phyloP scores from a whole-genome alignment of 106 monocot genomes.

The Dendrobium catenatum region DNA sequence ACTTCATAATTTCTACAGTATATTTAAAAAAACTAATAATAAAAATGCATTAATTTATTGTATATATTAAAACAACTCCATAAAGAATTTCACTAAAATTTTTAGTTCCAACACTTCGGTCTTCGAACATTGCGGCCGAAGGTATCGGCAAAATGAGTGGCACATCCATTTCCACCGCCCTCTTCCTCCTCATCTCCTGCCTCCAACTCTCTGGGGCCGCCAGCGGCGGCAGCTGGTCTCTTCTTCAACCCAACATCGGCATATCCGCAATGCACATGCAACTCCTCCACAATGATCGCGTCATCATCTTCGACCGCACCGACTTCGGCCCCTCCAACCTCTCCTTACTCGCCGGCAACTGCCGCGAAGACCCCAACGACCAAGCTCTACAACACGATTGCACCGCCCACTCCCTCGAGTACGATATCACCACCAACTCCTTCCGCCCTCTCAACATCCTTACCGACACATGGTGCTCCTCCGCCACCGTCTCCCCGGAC shows the following conservation, averaged over 20 bases:
- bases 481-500: conserved; percentile 16
- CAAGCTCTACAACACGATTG: conserved; percentile 18
- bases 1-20: too few species aligned
- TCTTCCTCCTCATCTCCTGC: neutral
- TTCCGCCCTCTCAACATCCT: conserved; percentile 22
- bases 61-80: too few species aligned
- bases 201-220: neutral
- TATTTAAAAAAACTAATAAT: too few species aligned
- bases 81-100: too few species aligned
- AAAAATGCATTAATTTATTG: too few species aligned
- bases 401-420: conserved; percentile 26
- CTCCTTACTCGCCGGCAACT: conserved; percentile 15
- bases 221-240: conserved; percentile 6
- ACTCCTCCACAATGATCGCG: conserved; percentile 25
- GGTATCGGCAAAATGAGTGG: neutral
- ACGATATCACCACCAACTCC: conserved; percentile 9
- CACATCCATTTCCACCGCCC: neutral
- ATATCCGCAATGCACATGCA: conserved; percentile 38
- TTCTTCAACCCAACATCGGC: conserved; percentile 21
- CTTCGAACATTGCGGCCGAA: neutral
- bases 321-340: conserved; percentile 32
- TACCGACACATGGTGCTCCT: conserved; percentile 36
- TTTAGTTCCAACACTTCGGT: too few species aligned
- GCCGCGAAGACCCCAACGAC: conserved; percentile 21
- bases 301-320: conserved; percentile 34